Evolutionary conservation across 129 eudicot genomes (phyloP).

Genomic region (Pseudognaphalium luteoalbum): DNA sequence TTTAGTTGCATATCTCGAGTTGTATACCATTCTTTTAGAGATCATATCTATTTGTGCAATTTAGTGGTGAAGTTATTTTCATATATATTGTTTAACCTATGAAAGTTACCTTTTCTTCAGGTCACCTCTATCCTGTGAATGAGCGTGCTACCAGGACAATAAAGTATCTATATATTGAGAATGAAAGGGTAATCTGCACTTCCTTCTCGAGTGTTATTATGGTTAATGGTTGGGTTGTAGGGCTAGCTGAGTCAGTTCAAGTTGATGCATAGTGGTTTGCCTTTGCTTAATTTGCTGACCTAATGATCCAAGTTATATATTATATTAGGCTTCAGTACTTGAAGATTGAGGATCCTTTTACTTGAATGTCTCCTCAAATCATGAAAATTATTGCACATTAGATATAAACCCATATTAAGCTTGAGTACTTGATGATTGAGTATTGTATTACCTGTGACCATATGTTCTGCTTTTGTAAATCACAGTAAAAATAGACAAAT

Average conservation of each 20-base stretch:
- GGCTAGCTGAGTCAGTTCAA: neutral
- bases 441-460: neutral
- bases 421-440: no score
- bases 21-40: neutral
- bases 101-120: constrained; percentile 44
- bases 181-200: constrained; percentile 81
- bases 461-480: neutral
- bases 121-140: constrained; percentile 83
- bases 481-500: neutral
- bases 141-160: constrained; percentile 95
- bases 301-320: neutral
- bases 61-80: neutral
- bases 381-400: neutral
- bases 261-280: neutral
- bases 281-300: neutral
- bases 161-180: constrained; percentile 81
- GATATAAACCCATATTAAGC: neutral
- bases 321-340: neutral
- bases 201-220: neutral
- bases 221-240: neutral
- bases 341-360: neutral
- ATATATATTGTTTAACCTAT: constrained; percentile 14
- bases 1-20: neutral
- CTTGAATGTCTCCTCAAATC: neutral
- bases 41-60: neutral